Base-by-base conservation (phyloP, 2,329 filamentous ascomycete species). In the Neoascochyta sp. region DNA sequence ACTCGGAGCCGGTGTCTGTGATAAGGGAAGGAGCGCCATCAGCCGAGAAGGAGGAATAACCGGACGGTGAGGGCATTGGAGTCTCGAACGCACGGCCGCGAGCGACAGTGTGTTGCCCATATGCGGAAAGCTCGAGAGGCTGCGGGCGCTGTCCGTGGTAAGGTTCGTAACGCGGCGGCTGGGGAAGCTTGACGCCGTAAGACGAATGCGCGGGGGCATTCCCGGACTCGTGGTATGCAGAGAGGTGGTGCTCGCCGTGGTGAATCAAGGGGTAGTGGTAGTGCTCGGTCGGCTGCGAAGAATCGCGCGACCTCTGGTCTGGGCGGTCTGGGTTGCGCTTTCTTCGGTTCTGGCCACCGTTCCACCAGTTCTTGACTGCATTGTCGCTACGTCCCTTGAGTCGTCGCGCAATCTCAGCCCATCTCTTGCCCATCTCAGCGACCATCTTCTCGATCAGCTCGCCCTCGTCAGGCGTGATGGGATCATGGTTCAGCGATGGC, bases 281-380 rank as follows among this genome's bases (percentile, higher is more conserved):
- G 28, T 41, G 25, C 15, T 62, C 54, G 43, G 60, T 46, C 32
- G 63, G 39, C 22, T 59, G 50, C 33, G 52, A 48, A 23, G 51
- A 53, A 15, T 54, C 47, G 32, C 50, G 51, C 13, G 43, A 26
- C 27, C 45, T 34, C 16, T 50, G 50, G 7, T 56, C 54, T 18
- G 34, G 47, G 32, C 52, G 54, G n/a, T 62, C 57, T 17, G 55
- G 55, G 30, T 60, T 62, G 39, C 69, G 64, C 53, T 67, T 66
- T 52, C 83, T 75, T 53, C 88, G 79, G 67, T 95, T 95, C 74
- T 89, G 84, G 59, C 83, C 86, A 27, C 89, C 88, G 59, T 95
- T 95, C 86, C 86, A 95, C 87, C 88, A 95, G 64, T 95, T 95
- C 76, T 95, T 95, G 43, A 95, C 86, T 16, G 86, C 84, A 55